Conservation (phyloP, 2,329 filamentous ascomycete genomes). For the Herpomyces periplanetae region DNA sequence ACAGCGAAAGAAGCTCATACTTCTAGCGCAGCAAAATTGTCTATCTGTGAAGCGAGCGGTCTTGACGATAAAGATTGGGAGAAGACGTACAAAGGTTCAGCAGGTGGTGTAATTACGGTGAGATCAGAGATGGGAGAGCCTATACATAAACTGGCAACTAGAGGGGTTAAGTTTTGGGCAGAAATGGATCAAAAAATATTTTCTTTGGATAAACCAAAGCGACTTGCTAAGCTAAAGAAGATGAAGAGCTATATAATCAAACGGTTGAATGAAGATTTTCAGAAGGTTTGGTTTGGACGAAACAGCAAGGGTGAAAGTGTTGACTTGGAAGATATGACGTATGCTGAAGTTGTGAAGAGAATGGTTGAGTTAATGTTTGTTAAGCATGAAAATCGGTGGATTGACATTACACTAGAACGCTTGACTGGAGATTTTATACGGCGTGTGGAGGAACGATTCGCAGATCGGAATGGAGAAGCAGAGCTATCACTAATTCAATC, state of each 20-base stretch:
- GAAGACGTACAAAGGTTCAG: constrained; percentile 58
- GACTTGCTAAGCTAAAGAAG: constrained; percentile 51
- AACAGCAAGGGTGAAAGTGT: constrained; percentile 42
- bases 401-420: constrained; percentile 39
- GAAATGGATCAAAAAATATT: constrained; percentile 99
- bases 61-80: constrained; percentile 56
- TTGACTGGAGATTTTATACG: constrained; percentile 85
- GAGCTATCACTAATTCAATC: constrained; percentile 68
- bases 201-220: constrained; percentile 71
- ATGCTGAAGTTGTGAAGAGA: constrained; percentile 44
- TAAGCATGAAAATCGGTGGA: constrained; percentile 64
- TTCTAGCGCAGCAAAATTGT: constrained; percentile 49
- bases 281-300: constrained; percentile 80
- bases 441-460: constrained; percentile 85
- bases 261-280: constrained; percentile 79
- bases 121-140: constrained; percentile 97
- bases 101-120: constrained; percentile 79
- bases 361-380: constrained; percentile 72
- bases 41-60: constrained; percentile 50
- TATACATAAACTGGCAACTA: constrained; percentile 89
- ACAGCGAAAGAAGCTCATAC: constrained; percentile 69
- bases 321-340: constrained; percentile 84
- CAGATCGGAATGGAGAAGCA: constrained; percentile 22
- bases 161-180: constrained; percentile 81
- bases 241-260: constrained; percentile 66